Conservation (phyloP, 2,329 filamentous ascomycete species). For the Fusarium albosuccineum region DNA sequence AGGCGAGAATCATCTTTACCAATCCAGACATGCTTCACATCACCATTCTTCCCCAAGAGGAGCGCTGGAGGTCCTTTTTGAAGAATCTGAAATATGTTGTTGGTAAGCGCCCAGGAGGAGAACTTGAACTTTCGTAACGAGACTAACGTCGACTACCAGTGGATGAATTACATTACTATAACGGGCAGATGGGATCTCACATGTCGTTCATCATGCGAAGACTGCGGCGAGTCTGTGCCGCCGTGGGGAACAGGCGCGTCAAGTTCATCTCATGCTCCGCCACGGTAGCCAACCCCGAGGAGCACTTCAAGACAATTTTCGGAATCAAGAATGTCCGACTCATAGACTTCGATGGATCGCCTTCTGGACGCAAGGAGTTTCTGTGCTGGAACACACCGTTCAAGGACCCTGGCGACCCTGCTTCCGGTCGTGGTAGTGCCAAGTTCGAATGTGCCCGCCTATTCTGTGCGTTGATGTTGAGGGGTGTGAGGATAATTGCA, state of each 20-base stretch:
- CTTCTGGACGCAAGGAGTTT: constrained; percentile 91
- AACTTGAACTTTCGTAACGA: not conserved
- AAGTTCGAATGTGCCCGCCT: constrained; percentile 89
- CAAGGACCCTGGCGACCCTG: constrained; percentile 88
- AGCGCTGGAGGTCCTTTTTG: constrained; percentile 88
- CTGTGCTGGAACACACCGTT: constrained; percentile 98
- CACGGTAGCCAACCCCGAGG: constrained; percentile 90
- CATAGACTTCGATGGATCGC: constrained; percentile 92
- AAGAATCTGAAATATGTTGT: constrained; percentile 92
- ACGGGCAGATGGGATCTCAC: constrained; percentile 93
- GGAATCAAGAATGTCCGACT: constrained; percentile 84
- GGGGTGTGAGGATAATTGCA: constrained; percentile 91
- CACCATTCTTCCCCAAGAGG: constrained; percentile 92
- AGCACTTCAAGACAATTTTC: constrained; percentile 96
- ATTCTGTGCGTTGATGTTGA: constrained; percentile 89
- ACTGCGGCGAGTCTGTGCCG: constrained; percentile 87
- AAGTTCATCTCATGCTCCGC: constrained; percentile 97
- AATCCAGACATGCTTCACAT: constrained; percentile 99
- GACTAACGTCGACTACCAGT: constrained; percentile 56
- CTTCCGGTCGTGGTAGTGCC: constrained; percentile 86
- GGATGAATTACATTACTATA: constrained; percentile 95
- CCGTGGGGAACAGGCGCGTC: constrained; percentile 85
- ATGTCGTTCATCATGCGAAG: constrained; percentile 95
- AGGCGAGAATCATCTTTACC: constrained; percentile 94
- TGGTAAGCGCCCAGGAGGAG: constrained; percentile 52